These are phyloP conservation scores for Gynostemma pentaphyllum DNA, from an alignment of 306 rosid species.

Conservation along the genomic window DNA sequence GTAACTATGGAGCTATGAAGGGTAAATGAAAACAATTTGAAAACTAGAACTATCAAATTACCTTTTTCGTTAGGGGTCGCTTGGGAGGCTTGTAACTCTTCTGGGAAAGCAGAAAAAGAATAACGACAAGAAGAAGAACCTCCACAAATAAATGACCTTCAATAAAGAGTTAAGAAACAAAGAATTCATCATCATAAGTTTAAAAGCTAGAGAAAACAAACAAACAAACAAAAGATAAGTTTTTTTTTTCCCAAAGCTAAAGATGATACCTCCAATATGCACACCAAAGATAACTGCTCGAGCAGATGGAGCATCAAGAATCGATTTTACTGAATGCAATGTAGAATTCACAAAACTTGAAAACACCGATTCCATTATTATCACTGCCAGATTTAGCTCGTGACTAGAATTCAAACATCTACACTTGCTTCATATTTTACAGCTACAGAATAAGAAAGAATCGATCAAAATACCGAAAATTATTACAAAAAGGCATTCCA, in stretches of 20 bases:
- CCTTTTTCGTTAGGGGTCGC: slow-evolving; percentile 81
- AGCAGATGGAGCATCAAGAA: slow-evolving; percentile 65
- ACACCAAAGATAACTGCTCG: slow-evolving; percentile 86
- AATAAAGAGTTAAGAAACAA: slow-evolving; percentile 11
- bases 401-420: not conserved
- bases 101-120: slow-evolving; percentile 75
- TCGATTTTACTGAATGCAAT: slow-evolving; percentile 44
- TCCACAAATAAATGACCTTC: slow-evolving; percentile 86
- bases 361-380: slow-evolving; percentile 9
- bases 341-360: slow-evolving; percentile 38
- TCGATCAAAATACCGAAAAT: no score
- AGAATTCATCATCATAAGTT: not conserved
- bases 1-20: not conserved
- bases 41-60: not conserved
- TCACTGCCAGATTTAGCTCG: not conserved
- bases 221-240: not conserved
- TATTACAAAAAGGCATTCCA: no score
- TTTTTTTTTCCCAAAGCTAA: slow-evolving; percentile 4
- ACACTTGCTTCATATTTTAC: not conserved
- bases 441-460: no score
- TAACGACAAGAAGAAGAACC: slow-evolving; percentile 69
- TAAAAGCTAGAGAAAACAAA: not conserved
- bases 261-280: slow-evolving; percentile 59
- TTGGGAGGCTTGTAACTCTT: slow-evolving; percentile 98
- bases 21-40: not conserved